Evolutionary conservation across 345 rosid species (phyloP).

Genomic region (Luvunga scandens): DNA sequence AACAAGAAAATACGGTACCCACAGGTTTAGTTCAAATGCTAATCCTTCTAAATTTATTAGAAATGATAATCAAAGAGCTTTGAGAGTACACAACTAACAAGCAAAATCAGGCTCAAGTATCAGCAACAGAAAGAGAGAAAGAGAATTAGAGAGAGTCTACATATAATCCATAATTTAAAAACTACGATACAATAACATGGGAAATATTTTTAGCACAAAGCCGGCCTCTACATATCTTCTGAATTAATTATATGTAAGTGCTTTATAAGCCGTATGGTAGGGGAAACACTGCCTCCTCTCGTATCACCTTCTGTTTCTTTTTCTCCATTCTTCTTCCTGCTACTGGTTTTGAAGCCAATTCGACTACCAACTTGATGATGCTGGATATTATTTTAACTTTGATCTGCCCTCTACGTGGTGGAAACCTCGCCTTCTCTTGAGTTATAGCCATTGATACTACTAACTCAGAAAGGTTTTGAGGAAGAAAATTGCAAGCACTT

Average conservation of each 20-base stretch:
- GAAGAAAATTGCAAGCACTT: neutral
- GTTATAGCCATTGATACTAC: neutral
- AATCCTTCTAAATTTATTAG: neutral
- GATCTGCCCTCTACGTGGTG: slow-evolving; percentile 39
- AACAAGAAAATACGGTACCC: neutral
- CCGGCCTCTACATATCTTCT: neutral
- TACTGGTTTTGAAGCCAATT: neutral
- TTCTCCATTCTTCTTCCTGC: slow-evolving; percentile 8
- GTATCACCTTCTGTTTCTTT: slow-evolving; percentile 6
- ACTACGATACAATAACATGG: neutral
- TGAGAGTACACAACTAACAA: neutral
- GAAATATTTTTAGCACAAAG: neutral
- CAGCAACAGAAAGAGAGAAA: neutral
- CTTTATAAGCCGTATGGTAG: neutral
- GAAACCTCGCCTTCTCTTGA: slow-evolving; percentile 12
- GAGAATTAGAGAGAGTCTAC: neutral
- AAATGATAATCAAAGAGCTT: neutral
- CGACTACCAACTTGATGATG: slow-evolving; percentile 11
- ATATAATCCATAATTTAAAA: neutral
- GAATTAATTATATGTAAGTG: neutral
- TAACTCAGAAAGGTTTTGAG: neutral
- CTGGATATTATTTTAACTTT: slow-evolving; percentile 19
- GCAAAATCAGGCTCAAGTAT: neutral
- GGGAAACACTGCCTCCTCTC: neutral
- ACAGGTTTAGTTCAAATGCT: neutral